A percentile compares a stretch with the other conserved stretches of the same genome.
phyloP scores from a whole-genome alignment of 129 eudicot genomes.

The carrot (Daucus carota) region DH1_v3.0 NC_030383.2:10263001-10263500 shows the following conservation, averaged over 20 bases:
- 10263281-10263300: slow-evolving; percentile 93
- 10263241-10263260: slow-evolving; percentile 73
- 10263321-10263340: slow-evolving; percentile 96
- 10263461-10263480: slow-evolving; percentile 93
- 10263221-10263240: slow-evolving; percentile 98
- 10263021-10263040: neutral
- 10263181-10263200: slow-evolving; percentile 91
- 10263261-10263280: slow-evolving; percentile 86
- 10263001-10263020: neutral
- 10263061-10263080: neutral
- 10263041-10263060: neutral
- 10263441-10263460: slow-evolving; percentile 97
- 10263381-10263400: slow-evolving; percentile 82
- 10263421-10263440: slow-evolving; percentile 96
- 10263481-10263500: slow-evolving; percentile 94
- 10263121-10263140: neutral
- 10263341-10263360: slow-evolving; percentile 86
- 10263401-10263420: slow-evolving; percentile 89
- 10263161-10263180: slow-evolving; percentile 3
- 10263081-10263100: neutral
- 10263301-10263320: slow-evolving; percentile 98
- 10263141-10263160: neutral
- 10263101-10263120: neutral
- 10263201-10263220: slow-evolving; percentile 98
- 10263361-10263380: slow-evolving; percentile 71